Percentiles rank a stretch among this genome's conserved stretches.
Conservation (phyloP, 192 early-diverging fungal species). For the Coemansia sp. region DNA sequence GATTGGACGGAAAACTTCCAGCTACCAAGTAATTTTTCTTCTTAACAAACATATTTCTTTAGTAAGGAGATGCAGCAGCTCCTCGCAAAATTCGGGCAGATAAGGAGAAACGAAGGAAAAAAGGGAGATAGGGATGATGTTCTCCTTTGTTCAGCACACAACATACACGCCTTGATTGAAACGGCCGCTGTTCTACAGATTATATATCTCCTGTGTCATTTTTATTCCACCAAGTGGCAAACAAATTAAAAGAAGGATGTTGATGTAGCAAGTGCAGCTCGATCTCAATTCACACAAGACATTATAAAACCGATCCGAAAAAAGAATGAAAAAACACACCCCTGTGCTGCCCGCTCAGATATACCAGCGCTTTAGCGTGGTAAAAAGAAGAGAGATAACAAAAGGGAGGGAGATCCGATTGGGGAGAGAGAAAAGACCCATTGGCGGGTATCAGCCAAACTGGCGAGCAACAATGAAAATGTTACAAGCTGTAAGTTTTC, state of each 20-base stretch:
- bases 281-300: neutral
- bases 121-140: too few species aligned
- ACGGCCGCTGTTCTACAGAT: too few species aligned
- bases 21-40: constrained; percentile 4
- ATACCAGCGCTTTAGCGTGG: neutral
- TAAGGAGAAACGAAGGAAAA: too few species aligned
- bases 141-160: too few species aligned
- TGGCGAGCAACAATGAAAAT: neutral
- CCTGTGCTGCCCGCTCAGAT: neutral
- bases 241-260: too few species aligned
- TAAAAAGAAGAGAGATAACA: neutral
- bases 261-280: neutral
- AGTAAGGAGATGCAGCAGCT: too few species aligned
- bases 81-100: too few species aligned
- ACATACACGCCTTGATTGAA: too few species aligned
- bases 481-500: neutral
- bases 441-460: neutral
- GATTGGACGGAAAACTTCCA: constrained; percentile 38
- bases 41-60: too few species aligned
- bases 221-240: too few species aligned
- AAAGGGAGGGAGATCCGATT: neutral
- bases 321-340: neutral
- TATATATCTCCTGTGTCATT: too few species aligned
- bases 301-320: neutral
- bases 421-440: neutral